Conservation (phyloP, 2,329 filamentous ascomycete species). For the Ascochyta rabiei region DNA sequence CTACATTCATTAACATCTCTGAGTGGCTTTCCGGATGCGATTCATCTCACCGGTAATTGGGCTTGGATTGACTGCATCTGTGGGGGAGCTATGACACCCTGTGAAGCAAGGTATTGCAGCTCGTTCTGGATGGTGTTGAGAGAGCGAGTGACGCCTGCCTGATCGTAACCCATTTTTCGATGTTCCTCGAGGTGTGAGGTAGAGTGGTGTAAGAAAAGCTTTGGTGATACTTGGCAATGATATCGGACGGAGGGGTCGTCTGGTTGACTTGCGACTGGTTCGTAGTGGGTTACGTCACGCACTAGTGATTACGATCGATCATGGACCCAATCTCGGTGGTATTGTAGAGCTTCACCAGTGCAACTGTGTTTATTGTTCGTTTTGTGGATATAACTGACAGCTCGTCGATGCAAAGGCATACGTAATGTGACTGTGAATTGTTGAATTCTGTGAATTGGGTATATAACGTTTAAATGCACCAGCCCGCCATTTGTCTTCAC, state of each 20-base stretch:
- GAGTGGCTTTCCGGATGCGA: no score
- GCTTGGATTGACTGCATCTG: constrained; percentile 27
- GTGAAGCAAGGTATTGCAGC: constrained; percentile 24
- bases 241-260: not conserved
- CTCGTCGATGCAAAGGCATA: not conserved
- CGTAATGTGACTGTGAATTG: not conserved
- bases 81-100: constrained; percentile 22
- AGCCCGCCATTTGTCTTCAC: not conserved
- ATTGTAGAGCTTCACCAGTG: not conserved
- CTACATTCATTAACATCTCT: not conserved
- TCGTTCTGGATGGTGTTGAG: constrained; percentile 23
- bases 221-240: constrained; percentile 12
- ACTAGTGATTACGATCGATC: not conserved
- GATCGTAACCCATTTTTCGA: constrained; percentile 20
- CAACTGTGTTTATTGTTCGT: not conserved
- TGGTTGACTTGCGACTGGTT: not conserved
- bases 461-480: not conserved
- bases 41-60: constrained; percentile 21
- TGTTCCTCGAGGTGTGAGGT: not conserved
- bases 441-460: not conserved
- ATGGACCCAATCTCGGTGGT: not conserved
- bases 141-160: constrained; percentile 24
- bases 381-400: not conserved
- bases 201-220: constrained; percentile 6
- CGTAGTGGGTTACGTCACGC: not conserved